Conservation (phyloP, 2,329 filamentous ascomycete genomes). For the Neopestalotiopsis sp. region DNA sequence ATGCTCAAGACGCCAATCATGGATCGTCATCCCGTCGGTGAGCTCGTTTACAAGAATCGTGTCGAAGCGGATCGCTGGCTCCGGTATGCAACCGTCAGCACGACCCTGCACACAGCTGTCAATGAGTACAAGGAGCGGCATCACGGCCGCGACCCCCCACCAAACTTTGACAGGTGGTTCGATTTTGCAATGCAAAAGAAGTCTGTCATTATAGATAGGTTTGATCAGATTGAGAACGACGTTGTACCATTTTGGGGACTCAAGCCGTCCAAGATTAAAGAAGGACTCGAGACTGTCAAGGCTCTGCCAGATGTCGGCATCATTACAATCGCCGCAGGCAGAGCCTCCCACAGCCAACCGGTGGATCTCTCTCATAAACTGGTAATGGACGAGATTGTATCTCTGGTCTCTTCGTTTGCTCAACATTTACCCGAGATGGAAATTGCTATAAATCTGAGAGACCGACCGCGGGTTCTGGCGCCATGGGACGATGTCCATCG, state of each 20-base stretch:
- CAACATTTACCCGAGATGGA: conserved; percentile 82
- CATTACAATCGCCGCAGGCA: conserved; percentile 67
- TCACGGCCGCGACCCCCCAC: conserved; percentile 73
- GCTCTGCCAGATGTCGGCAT: conserved; percentile 49
- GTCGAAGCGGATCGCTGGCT: conserved; percentile 56
- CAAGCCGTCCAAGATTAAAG: conserved; percentile 69
- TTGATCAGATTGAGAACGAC: conserved; percentile 77
- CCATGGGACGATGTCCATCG: conserved; percentile 66
- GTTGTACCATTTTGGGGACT: conserved; percentile 80
- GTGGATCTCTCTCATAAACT: conserved; percentile 36
- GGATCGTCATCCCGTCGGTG: conserved; percentile 51
- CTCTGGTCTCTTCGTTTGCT: conserved; percentile 75
- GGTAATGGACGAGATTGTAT: conserved; percentile 52
- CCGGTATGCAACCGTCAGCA: conserved; percentile 50
- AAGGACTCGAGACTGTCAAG: conserved; percentile 51
- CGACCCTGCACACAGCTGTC: conserved; percentile 51
- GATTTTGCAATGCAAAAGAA: conserved; percentile 72
- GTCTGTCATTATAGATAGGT: conserved; percentile 79
- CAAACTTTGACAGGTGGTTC: conserved; percentile 85
- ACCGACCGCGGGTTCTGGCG: conserved; percentile 74
- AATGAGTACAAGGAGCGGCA: conserved; percentile 56
- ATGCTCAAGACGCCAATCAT: conserved; percentile 34
- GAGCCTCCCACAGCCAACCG: conserved; percentile 50
- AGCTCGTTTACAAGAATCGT: conserved; percentile 53
- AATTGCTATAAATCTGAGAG: conserved; percentile 80